phyloP scores from a whole-genome alignment of 2,329 filamentous ascomycete species.

The Botrytis byssoidea region DNA sequence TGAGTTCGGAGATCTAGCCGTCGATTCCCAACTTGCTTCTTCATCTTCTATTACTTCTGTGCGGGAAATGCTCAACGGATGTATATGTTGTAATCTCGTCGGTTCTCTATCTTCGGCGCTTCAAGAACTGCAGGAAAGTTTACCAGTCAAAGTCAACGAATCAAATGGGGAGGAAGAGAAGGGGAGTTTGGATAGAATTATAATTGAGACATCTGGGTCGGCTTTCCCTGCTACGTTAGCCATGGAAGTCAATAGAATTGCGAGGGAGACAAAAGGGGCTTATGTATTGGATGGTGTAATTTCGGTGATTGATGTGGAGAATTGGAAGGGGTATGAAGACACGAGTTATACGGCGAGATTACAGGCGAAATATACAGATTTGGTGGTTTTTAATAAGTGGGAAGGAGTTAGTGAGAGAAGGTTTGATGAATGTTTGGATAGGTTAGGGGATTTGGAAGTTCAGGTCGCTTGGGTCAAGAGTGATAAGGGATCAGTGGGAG shows the following conservation, averaged over 20 bases:
- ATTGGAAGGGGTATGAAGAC: constrained; percentile 73
- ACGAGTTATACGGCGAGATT: constrained; percentile 69
- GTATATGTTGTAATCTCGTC: constrained; percentile 98
- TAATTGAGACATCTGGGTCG: constrained; percentile 83
- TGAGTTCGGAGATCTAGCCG: constrained; percentile 91
- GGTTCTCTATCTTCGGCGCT: constrained; percentile 84
- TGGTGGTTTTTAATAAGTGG: constrained; percentile 74
- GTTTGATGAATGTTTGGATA: constrained; percentile 64
- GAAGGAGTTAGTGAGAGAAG: constrained; percentile 59
- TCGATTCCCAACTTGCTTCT: constrained; percentile 88
- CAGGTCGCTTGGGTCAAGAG: constrained; percentile 78
- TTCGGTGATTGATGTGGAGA: constrained; percentile 72
- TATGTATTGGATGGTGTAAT: constrained; percentile 70
- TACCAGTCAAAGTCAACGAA: not conserved
- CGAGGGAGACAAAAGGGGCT: constrained; percentile 51
- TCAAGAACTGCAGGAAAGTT: constrained; percentile 55
- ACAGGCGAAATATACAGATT: constrained; percentile 69
- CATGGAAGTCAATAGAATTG: constrained; percentile 67
- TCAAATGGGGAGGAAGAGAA: constrained; percentile 30
- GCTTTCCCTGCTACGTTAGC: constrained; percentile 64
- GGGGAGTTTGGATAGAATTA: constrained; percentile 69
- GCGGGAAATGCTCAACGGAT: constrained; percentile 90
- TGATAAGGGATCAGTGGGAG: constrained; percentile 73
- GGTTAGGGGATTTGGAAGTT: constrained; percentile 65
- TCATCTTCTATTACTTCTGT: constrained; percentile 83